Conservation (phyloP, 257 asterid genomes). For the Solanum etuberosum region DNA sequence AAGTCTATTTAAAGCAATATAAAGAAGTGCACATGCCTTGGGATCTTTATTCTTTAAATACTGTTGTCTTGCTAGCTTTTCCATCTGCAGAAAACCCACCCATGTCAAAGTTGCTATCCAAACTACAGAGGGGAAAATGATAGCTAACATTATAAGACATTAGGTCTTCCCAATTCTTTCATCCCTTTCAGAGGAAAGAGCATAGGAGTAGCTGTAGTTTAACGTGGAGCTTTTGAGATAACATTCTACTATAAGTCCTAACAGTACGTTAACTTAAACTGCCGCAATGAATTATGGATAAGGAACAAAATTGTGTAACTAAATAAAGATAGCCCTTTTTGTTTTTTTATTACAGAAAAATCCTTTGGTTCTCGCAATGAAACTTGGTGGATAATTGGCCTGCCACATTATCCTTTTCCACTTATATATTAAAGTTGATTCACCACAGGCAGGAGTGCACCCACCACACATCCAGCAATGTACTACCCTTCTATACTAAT, state of each 20-base stretch:
- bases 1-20: slow-evolving; percentile 78
- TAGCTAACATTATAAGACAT: background rate
- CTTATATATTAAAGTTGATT: background rate
- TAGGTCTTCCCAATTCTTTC: background rate
- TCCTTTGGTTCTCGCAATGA: background rate
- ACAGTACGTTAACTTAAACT: background rate
- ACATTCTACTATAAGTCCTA: background rate
- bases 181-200: background rate
- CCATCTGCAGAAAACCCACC: slow-evolving; percentile 57
- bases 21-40: slow-evolving; percentile 83
- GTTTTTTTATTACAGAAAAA: background rate
- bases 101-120: slow-evolving; percentile 1
- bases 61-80: slow-evolving; percentile 79
- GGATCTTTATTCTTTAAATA: slow-evolving; percentile 86
- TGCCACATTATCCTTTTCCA: background rate
- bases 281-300: background rate
- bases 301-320: background rate
- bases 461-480: background rate
- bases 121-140: background rate
- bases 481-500: background rate
- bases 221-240: background rate
- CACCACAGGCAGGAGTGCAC: background rate
- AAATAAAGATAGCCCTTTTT: background rate
- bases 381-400: background rate
- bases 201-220: background rate